Evolutionary conservation across 1,284 basidiomycete genomes (phyloP).

Genomic region (Austroboletus novae-zelandiae): DNA sequence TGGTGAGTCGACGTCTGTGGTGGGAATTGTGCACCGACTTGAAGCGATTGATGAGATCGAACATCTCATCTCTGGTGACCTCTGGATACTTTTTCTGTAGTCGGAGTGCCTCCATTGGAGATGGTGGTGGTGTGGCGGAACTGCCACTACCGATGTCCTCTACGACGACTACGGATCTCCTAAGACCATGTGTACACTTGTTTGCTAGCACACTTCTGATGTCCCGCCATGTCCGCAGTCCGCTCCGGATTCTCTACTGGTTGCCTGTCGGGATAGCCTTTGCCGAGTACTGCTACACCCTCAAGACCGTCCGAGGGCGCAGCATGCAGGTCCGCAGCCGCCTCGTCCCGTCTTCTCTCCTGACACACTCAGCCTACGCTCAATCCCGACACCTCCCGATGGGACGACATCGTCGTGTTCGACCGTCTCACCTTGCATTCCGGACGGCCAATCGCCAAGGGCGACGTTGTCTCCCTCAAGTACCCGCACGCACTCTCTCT

Average conservation of each 20-base stretch:
- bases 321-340: constrained; percentile 68
- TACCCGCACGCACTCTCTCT: constrained; percentile 24
- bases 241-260: constrained; percentile 49
- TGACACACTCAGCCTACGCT: constrained; percentile 62
- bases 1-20: not conserved
- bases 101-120: constrained; percentile 79
- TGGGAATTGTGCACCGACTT: constrained; percentile 59
- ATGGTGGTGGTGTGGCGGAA: constrained; percentile 14
- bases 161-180: too few species aligned
- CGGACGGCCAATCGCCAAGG: constrained; percentile 41
- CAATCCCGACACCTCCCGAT: constrained; percentile 64
- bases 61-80: constrained; percentile 89
- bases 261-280: constrained; percentile 52
- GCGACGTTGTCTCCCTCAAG: constrained; percentile 67
- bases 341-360: not conserved
- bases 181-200: too few species aligned
- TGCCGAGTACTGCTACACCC: constrained; percentile 48
- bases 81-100: constrained; percentile 94
- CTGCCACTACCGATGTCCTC: too few species aligned
- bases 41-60: constrained; percentile 89
- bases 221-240: not conserved
- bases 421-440: constrained; percentile 48
- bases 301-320: constrained; percentile 57
- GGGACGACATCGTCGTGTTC: constrained; percentile 64
- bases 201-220: too few species aligned